phyloP scores from a whole-genome alignment of 1,139 yeast species.

The Nakaseomyces delphensis region DNA sequence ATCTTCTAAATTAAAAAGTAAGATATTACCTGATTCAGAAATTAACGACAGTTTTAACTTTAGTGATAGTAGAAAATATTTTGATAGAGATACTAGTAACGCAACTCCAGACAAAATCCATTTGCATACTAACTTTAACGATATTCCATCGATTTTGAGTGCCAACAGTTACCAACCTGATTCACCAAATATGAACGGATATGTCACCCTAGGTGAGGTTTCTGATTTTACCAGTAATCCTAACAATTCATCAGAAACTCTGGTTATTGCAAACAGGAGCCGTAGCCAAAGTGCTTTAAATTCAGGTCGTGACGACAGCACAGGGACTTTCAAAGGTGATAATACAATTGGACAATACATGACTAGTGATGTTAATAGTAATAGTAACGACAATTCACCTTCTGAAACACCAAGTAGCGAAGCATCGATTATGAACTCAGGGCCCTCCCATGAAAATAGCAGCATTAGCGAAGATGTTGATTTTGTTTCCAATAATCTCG shows the following conservation, averaged over 20 bases:
- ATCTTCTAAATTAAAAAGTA: background rate
- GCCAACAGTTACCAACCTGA: background rate
- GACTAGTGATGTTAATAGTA: background rate
- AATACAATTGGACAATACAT: background rate
- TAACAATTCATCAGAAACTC: conserved; percentile 3
- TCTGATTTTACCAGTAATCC: conserved; percentile 1
- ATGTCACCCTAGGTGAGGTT: background rate
- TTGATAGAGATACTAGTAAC: background rate
- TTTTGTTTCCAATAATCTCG: background rate
- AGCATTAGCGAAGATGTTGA: conserved; percentile 3
- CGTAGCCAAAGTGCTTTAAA: background rate
- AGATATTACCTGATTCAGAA: background rate
- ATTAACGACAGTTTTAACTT: background rate
- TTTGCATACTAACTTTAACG: background rate
- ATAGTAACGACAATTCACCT: background rate
- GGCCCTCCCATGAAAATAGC: background rate
- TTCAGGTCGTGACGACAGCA: background rate
- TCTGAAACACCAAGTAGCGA: conserved; percentile 5
- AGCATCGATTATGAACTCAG: conserved; percentile 3
- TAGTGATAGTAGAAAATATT: no score
- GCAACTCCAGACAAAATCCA: background rate
- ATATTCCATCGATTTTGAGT: background rate
- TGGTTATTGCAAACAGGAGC: background rate
- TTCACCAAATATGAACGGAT: conserved; percentile 1
- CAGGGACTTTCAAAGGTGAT: background rate